Base-by-base conservation (phyloP, 2,329 filamentous ascomycete species). In the Fusarium haematococcum region DNA sequence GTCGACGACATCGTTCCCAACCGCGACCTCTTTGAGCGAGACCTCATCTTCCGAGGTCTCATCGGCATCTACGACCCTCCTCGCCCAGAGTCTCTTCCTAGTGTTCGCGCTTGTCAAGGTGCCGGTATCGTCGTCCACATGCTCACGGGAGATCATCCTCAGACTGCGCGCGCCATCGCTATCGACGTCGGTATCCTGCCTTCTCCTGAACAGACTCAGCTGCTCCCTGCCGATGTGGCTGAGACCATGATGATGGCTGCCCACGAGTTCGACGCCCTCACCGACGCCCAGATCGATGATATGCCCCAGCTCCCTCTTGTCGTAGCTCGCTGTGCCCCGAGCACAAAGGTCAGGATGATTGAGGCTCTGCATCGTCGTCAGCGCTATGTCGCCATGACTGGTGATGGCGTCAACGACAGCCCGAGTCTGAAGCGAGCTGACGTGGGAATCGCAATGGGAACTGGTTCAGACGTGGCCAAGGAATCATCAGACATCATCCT, bases 311-410 rank as follows among this genome's bases (percentile, higher is more conserved):
- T 93, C 2, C 91, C 91, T 3, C 83, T 93, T 1, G 91, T 93
- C 1, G 89, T 93, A 56, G 91, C 92, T 48, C 88, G 92, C 14
- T 93, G 92, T 76, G 90, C 91, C 2, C 92, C 92, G 0, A 88
- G 88, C 50, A 94, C 92, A 8, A 94, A 94, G 79, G 91, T 93
- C 14, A 88, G 91, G 56, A 94, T 94, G 92, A 93, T 94, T 61
- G 91, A 92, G 67, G 91, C 91, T 6, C 86, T 94, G n/a, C 91
- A 93, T 77, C 86, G 91, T n/a, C 88, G 91, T 59, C 85, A 86
- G 45, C 84, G 84, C 25, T 93, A 90, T 79, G 90, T 88, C 41
- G 91, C 91, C 59, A 93, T 93, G 91, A 93, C 91, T 27, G 91
- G 91, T 61, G 91, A 93, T 75, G 91, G 91, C 54, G 91, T 93